Conservation (phyloP, 176 grass and related monocot species). For the Zea mays region DNA sequence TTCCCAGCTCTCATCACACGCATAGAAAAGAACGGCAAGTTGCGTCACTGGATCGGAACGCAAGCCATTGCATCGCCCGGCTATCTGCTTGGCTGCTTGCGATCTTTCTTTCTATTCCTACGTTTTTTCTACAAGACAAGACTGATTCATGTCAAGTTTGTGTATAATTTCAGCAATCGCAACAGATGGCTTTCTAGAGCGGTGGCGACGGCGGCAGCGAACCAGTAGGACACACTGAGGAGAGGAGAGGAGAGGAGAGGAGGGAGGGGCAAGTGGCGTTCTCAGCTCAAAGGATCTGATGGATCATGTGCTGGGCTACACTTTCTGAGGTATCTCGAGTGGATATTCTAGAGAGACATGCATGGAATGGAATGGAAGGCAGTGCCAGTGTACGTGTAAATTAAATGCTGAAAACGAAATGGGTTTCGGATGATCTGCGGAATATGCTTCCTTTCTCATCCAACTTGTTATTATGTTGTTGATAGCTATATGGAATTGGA, state of each 20-base stretch:
- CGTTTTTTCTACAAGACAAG: too few relatives aligned
- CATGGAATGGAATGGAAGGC: not conserved
- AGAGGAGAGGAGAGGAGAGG: not conserved
- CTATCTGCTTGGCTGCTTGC: not conserved
- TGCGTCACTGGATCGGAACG: too few relatives aligned
- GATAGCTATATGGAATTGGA: too few relatives aligned
- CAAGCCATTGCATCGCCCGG: not conserved
- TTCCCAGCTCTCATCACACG: not conserved
- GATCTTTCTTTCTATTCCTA: too few relatives aligned
- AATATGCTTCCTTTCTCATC: constrained; percentile 28
- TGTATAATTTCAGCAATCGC: not conserved
- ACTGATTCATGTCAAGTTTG: not conserved
- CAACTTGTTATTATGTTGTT: not conserved
- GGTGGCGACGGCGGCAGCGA: not conserved
- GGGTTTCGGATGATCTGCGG: constrained; percentile 15
- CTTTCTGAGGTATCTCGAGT: constrained; percentile 34
- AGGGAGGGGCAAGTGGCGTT: not conserved
- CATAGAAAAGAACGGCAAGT: not conserved
- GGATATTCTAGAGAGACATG: constrained; percentile 41
- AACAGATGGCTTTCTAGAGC: not conserved
- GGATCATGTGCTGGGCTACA: constrained; percentile 24
- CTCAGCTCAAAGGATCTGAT: constrained; percentile 15
- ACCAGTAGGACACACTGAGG: too few relatives aligned
- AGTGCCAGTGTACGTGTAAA: not conserved
- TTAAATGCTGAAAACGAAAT: constrained; percentile 32